Percentiles rank a stretch among this genome's conserved stretches.
Conservation (phyloP, 495 filamentous ascomycete genomes). For the Penicillium taxi region DNA sequence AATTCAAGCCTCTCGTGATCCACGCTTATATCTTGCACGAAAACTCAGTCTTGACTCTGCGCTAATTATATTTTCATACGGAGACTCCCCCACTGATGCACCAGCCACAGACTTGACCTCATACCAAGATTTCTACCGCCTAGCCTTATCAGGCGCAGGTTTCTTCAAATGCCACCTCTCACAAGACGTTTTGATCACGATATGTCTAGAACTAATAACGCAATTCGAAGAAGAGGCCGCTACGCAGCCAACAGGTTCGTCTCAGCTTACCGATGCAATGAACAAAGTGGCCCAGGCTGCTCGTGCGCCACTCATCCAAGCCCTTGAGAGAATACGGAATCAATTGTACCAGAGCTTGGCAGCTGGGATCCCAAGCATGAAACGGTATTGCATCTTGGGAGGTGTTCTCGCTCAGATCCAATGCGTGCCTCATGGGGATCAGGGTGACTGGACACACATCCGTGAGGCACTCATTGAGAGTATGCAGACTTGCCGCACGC, state of each 20-base stretch:
- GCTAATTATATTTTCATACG: slow-evolving; percentile 32
- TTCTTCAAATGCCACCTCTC: slow-evolving; percentile 34
- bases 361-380: slow-evolving; percentile 19
- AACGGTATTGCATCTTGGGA: slow-evolving; percentile 14
- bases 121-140: slow-evolving; percentile 24
- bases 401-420: slow-evolving; percentile 15
- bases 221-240: slow-evolving; percentile 23
- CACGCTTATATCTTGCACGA: slow-evolving; percentile 41
- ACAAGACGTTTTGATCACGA: slow-evolving; percentile 20
- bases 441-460: slow-evolving; percentile 4
- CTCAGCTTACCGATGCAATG: neutral
- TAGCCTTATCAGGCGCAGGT: slow-evolving; percentile 28
- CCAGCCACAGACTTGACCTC: slow-evolving; percentile 16
- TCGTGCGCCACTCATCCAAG: slow-evolving; percentile 9
- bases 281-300: slow-evolving; percentile 9
- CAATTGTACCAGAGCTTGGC: slow-evolving; percentile 11
- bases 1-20: slow-evolving; percentile 31
- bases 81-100: slow-evolving; percentile 9
- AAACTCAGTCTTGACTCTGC: slow-evolving; percentile 40
- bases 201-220: slow-evolving; percentile 33
- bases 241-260: slow-evolving; percentile 1
- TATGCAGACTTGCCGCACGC: slow-evolving; percentile 7
- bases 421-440: slow-evolving; percentile 2
- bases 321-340: slow-evolving; percentile 10
- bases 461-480: slow-evolving; percentile 7